A percentile compares a stretch with the other conserved stretches of the same genome.
Evolutionary conservation across 2,329 filamentous ascomycete genomes (phyloP).

Genomic region (Fusarium sp.): DNA sequence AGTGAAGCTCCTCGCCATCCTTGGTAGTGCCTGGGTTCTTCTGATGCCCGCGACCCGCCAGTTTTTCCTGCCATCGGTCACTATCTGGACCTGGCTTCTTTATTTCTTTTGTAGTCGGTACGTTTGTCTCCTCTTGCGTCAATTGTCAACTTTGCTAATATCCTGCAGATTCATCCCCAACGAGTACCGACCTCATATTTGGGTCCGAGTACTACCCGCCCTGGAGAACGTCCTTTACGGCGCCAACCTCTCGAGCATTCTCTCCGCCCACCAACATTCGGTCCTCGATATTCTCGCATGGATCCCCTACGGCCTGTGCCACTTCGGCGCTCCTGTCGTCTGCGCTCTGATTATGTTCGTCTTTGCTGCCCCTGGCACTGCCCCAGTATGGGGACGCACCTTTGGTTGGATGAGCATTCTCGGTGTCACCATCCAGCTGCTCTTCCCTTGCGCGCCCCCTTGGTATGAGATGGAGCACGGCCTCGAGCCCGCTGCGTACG

Average conservation of each 20-base stretch:
- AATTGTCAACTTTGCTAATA: neutral
- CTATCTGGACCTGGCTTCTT: conserved; percentile 86
- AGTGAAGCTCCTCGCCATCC: conserved; percentile 78
- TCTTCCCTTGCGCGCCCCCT: conserved; percentile 93
- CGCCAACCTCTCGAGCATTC: conserved; percentile 93
- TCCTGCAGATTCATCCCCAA: conserved; percentile 81
- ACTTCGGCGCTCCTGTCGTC: conserved; percentile 87
- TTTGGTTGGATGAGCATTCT: conserved; percentile 94
- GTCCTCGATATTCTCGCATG: conserved; percentile 89
- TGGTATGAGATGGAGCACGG: conserved; percentile 98
- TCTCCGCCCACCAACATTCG: conserved; percentile 87
- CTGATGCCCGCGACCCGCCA: conserved; percentile 87
- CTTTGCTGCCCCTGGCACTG: conserved; percentile 86
- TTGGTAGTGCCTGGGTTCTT: conserved; percentile 74
- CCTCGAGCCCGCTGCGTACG: conserved; percentile 89
- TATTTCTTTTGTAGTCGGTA: conserved; percentile 96
- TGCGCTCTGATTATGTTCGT: conserved; percentile 85
- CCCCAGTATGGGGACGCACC: conserved; percentile 84
- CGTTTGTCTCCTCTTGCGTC: conserved; percentile 49
- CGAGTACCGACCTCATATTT: conserved; percentile 91
- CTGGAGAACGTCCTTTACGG: conserved; percentile 97
- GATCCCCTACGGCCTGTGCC: conserved; percentile 91
- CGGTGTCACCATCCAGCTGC: conserved; percentile 86
- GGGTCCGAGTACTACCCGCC: conserved; percentile 93
- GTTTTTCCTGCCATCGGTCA: conserved; percentile 88